phyloP scores from a whole-genome alignment of 192 early-diverging fungal genomes.

The Rhizophagus sp. region DNA sequence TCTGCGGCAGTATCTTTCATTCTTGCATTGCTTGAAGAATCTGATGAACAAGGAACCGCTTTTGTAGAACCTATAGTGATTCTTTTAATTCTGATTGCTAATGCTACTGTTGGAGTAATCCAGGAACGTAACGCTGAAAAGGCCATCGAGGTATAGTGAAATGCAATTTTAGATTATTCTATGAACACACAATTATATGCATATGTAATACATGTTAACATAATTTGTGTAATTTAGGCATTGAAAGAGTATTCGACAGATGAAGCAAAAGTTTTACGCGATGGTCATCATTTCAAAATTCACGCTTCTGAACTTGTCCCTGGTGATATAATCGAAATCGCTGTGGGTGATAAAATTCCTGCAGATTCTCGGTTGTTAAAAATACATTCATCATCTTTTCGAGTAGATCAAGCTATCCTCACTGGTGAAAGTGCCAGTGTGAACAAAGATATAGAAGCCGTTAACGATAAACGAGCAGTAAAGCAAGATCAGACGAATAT shows the following conservation, averaged over 20 bases:
- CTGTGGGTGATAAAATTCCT: constrained; percentile 95
- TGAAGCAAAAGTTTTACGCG: constrained; percentile 87
- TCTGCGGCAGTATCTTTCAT: constrained; percentile 93
- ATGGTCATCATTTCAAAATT: constrained; percentile 67
- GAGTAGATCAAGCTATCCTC: constrained; percentile 91
- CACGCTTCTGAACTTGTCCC: constrained; percentile 84
- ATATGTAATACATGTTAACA: background rate
- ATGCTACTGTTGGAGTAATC: constrained; percentile 94
- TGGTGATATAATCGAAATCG: constrained; percentile 92
- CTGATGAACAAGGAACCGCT: constrained; percentile 69
- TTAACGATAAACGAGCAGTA: constrained; percentile 73
- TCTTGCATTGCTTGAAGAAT: constrained; percentile 86
- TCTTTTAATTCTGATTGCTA: constrained; percentile 95
- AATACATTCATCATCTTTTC: constrained; percentile 84
- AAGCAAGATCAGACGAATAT: constrained; percentile 98
- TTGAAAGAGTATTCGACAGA: constrained; percentile 96
- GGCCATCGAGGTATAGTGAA: constrained; percentile 80
- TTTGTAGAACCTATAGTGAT: constrained; percentile 99
- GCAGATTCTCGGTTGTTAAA: constrained; percentile 88
- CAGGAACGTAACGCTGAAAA: constrained; percentile 97
- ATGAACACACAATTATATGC: background rate
- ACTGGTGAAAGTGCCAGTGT: constrained; percentile 97
- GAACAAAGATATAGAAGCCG: constrained; percentile 67
- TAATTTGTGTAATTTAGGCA: constrained; percentile 52
- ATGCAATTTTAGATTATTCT: background rate